phyloP scores from a whole-genome alignment of 2,329 filamentous ascomycete species.

The Colletotrichum chrysophilum region DNA sequence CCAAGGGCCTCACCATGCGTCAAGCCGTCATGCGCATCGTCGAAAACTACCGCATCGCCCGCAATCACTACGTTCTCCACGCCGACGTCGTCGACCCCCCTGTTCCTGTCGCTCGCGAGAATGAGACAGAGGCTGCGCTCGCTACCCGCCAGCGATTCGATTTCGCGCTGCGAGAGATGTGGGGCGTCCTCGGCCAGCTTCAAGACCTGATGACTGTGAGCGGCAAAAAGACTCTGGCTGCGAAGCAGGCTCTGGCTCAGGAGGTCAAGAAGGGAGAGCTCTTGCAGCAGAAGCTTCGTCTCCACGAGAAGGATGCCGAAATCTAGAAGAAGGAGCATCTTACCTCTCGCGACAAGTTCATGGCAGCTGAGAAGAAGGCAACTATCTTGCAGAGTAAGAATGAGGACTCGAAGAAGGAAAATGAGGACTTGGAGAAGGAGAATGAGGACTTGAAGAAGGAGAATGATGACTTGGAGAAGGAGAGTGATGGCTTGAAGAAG shows the following conservation, averaged over 20 bases:
- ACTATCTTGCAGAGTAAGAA: not conserved
- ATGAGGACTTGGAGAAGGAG: not conserved
- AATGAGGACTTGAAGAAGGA: not conserved
- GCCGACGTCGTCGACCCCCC: rapidly evolving
- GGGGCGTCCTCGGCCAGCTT: not conserved
- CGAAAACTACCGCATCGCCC: not conserved
- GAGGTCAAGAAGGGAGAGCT: not conserved
- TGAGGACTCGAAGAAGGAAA: not conserved
- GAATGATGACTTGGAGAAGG: not conserved
- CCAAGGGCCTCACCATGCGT: not conserved
- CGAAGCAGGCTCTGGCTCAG: not conserved
- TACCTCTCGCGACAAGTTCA: not conserved
- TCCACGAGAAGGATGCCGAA: not conserved
- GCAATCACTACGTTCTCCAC: too few species aligned
- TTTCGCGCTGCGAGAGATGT: not conserved
- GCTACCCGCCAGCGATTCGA: not conserved
- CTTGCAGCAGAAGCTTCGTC: too few species aligned
- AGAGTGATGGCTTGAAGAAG: not conserved
- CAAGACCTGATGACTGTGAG: not conserved
- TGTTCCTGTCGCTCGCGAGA: not conserved
- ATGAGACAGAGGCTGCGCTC: not conserved
- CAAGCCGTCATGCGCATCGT: not conserved
- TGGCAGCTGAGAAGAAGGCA: not conserved
- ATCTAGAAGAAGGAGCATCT: not conserved
- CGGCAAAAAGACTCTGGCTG: not conserved